phyloP scores from a whole-genome alignment of 1,284 basidiomycete species.

The Xerocomus cyaneibrunnescens region DNA sequence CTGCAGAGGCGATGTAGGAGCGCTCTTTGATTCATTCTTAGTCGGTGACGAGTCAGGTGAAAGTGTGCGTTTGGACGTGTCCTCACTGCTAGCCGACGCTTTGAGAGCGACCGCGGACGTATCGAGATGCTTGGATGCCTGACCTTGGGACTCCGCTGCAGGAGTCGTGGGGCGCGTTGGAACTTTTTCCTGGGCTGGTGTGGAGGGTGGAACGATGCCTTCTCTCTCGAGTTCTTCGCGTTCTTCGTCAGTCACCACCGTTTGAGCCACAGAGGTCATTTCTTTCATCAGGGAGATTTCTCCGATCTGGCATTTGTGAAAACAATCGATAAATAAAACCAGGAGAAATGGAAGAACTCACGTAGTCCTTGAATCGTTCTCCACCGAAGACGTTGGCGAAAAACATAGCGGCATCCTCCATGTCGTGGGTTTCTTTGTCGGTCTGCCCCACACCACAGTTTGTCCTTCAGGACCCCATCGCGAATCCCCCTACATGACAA shows the following conservation, averaged over 20 bases:
- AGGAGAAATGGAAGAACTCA: constrained; percentile 42
- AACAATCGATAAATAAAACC: not conserved
- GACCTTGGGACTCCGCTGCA: constrained; percentile 19
- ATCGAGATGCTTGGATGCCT: constrained; percentile 8
- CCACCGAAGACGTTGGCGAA: constrained; percentile 93
- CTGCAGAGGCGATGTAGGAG: constrained; percentile 29
- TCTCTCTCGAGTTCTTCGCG: constrained; percentile 82
- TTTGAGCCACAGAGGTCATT: constrained; percentile 77
- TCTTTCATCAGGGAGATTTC: constrained; percentile 93
- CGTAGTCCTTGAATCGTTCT: constrained; percentile 83
- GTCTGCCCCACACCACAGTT: constrained; percentile 39
- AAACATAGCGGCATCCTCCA: constrained; percentile 88
- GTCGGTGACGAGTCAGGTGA: constrained; percentile 21
- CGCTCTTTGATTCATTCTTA: constrained; percentile 25
- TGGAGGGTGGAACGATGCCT: constrained; percentile 38
- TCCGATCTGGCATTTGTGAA: constrained; percentile 62
- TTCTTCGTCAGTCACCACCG: constrained; percentile 89
- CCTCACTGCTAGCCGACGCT: constrained; percentile 22
- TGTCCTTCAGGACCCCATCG: constrained; percentile 4
- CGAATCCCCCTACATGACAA: constrained; percentile 5
- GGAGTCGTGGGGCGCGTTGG: constrained; percentile 29
- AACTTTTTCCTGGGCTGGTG: constrained; percentile 20
- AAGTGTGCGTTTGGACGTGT: constrained; percentile 15
- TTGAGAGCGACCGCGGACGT: constrained; percentile 19
- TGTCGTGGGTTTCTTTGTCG: constrained; percentile 69